Evolutionary conservation across 1,139 yeast species (phyloP).

Genomic region (Arxiozyma heterogenica): DNA sequence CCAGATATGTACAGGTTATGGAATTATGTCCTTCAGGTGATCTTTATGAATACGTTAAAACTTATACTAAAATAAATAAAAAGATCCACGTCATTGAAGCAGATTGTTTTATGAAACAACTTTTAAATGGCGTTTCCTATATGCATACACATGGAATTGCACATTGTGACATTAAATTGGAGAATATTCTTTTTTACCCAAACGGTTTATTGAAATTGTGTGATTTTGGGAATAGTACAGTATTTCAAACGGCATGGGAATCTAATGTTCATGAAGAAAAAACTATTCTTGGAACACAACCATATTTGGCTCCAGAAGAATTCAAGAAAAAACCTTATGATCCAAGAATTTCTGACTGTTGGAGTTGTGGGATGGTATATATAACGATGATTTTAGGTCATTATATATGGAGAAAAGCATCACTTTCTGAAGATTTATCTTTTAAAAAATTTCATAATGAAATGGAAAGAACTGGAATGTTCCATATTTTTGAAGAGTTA

Average conservation of each 20-base stretch:
- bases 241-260: constrained; percentile 62
- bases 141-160: constrained; percentile 68
- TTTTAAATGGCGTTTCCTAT: constrained; percentile 51
- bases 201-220: constrained; percentile 47
- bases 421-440: constrained; percentile 22
- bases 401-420: constrained; percentile 43
- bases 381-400: constrained; percentile 43
- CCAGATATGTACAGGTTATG: constrained; percentile 63
- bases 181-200: constrained; percentile 45
- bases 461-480: constrained; percentile 28
- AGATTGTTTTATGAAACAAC: constrained; percentile 62
- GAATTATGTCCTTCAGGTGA: constrained; percentile 70
- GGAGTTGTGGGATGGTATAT: constrained; percentile 59
- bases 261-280: constrained; percentile 39
- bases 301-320: constrained; percentile 68
- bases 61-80: constrained; percentile 18
- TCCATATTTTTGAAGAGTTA: constrained; percentile 23
- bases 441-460: constrained; percentile 24
- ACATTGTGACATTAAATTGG: constrained; percentile 65
- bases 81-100: constrained; percentile 45
- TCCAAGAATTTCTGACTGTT: constrained; percentile 51
- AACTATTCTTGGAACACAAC: constrained; percentile 66
- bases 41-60: constrained; percentile 39
- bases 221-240: constrained; percentile 67
- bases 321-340: constrained; percentile 38